Conservation (phyloP, 495 filamentous ascomycete species). For the Astrocystis sublimbata region DNA sequence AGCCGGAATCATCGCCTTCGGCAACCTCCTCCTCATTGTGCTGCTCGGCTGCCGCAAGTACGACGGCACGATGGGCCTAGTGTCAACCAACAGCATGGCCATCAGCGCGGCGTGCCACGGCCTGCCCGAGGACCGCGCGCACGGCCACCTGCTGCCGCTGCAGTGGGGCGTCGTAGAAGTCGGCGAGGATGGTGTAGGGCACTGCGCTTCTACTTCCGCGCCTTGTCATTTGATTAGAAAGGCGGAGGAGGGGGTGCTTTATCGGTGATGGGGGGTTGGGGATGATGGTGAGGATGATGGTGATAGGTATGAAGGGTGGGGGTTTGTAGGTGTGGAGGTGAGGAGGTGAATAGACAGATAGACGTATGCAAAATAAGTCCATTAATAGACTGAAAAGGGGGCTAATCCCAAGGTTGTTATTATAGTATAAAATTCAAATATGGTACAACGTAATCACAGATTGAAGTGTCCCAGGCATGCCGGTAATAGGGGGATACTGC, state of each 20-base stretch:
- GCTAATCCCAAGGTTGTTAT: no score
- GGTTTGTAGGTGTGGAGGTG: no score
- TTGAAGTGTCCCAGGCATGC: no score
- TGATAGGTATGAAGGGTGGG: no score
- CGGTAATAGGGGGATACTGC: no score
- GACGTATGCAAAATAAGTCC: no score
- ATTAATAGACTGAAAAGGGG: no score
- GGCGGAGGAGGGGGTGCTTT: conserved; percentile 66
- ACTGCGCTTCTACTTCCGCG: conserved; percentile 59
- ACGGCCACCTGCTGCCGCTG: conserved; percentile 18
- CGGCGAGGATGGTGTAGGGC: conserved; percentile 22
- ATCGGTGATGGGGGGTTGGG: neutral
- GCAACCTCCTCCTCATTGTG: neutral
- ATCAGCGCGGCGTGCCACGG: conserved; percentile 28
- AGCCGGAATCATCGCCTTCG: neutral
- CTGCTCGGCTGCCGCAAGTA: conserved; percentile 18
- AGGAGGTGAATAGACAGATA: no score
- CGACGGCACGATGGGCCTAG: conserved; percentile 24
- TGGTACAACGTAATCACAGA: no score
- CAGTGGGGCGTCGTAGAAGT: conserved; percentile 8
- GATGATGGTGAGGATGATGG: no score
- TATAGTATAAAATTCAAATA: no score
- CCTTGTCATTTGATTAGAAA: conserved; percentile 72
- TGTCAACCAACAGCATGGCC: conserved; percentile 23
- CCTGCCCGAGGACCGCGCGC: conserved; percentile 9